phyloP scores from a whole-genome alignment of 345 rosid genomes.

The Sisymbrium irio region DNA sequence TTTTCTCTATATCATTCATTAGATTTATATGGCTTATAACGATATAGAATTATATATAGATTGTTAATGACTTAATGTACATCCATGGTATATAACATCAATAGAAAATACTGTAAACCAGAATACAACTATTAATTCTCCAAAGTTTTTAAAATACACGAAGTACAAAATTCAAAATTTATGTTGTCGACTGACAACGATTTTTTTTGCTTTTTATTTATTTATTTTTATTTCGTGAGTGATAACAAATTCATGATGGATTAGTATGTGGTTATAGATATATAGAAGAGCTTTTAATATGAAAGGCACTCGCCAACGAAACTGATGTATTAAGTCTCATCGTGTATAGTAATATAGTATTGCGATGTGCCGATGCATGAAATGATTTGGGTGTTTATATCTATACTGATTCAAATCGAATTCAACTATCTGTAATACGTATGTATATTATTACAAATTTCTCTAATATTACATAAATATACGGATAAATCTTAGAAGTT shows the following conservation, averaged over 20 bases:
- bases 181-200: conserved; percentile 23
- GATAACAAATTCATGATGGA: conserved; percentile 11
- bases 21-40: background rate
- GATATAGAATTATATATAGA: background rate
- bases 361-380: background rate
- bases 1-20: too few relatives aligned
- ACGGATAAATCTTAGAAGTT: too few relatives aligned
- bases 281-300: conserved; percentile 7
- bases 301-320: conserved; percentile 10
- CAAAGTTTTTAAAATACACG: background rate
- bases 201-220: background rate
- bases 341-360: background rate
- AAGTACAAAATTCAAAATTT: background rate
- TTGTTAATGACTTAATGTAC: background rate
- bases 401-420: background rate
- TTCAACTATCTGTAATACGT: too few relatives aligned
- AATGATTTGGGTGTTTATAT: background rate
- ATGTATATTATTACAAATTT: too few relatives aligned
- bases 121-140: background rate
- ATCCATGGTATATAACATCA: background rate
- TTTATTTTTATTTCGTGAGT: background rate
- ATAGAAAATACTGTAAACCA: background rate
- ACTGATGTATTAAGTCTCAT: conserved; percentile 4
- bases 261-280: conserved; percentile 24
- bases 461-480: too few relatives aligned